These are phyloP conservation scores for Mycena kentingensis DNA, from an alignment of 768 basidiomycete species.

Conservation along the genomic window DNA sequence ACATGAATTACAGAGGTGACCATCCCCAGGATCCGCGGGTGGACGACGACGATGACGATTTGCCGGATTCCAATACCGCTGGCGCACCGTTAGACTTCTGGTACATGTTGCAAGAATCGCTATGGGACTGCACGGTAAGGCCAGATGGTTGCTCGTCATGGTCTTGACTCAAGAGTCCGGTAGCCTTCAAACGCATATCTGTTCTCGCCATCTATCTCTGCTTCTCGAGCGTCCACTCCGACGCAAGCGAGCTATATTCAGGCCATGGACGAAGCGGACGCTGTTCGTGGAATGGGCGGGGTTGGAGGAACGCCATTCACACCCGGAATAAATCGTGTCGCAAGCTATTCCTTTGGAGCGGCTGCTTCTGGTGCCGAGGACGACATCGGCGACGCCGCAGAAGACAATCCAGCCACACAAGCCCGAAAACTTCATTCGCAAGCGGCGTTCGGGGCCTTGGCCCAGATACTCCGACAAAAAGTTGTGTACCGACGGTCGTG, in stretches of 20 bases:
- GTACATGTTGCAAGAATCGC: constrained; percentile 87
- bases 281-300: constrained; percentile 3
- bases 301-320: constrained; percentile 36
- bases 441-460: constrained; percentile 71
- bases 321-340: constrained; percentile 26
- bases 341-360: constrained; percentile 5
- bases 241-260: neutral
- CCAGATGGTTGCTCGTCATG: constrained; percentile 50
- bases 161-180: neutral
- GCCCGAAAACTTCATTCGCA: constrained; percentile 36
- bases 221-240: neutral
- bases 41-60: constrained; percentile 70
- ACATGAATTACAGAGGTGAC: constrained; percentile 49
- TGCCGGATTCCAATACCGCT: constrained; percentile 85
- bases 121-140: constrained; percentile 53
- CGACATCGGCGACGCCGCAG: constrained; percentile 27
- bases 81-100: constrained; percentile 88
- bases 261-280: constrained; percentile 7
- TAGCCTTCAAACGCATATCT: constrained; percentile 11
- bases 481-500: constrained; percentile 57
- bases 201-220: neutral
- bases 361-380: constrained; percentile 20
- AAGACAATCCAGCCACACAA: constrained; percentile 14
- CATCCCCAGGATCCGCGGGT: constrained; percentile 86
- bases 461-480: constrained; percentile 70